Evolutionary conservation across 352 stramenopile genomes (phyloP), one percentile per base, ranked within the genome.

Genomic region (Pythium angustatum): DNA sequence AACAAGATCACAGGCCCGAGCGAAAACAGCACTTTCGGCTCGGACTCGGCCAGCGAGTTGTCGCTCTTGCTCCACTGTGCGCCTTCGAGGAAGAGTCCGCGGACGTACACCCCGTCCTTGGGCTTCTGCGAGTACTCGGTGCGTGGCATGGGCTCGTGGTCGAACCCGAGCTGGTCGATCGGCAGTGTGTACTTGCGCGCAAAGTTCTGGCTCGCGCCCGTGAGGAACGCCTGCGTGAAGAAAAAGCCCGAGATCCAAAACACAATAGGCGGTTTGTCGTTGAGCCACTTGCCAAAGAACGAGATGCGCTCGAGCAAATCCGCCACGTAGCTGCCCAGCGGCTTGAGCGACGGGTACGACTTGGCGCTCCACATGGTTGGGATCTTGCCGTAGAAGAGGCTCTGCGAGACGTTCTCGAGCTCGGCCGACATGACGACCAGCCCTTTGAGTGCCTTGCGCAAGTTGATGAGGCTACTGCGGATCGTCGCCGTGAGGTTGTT

Each of bases 221-320:
- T 98, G 45, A 98, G 74, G 72, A 98, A 98, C 15, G 94, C 93
- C 75, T 98, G 90, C 4, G 95, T 96, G 77, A 98, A 98, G 75
- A 98, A 98, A 70, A 98, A 98, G 1, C 94, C 93, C 21, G 83
- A 96, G 57, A 98, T 85, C 95, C 94, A 98, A 71, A 96, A 98
- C 9, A 97, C 83, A 10, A 81, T 72, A 5, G 93, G 94, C 14
- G 91, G 79, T 21, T 88, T 91, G 53, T 93, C 78, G 28, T 97
- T 69, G 9, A 98, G 69, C 95, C 95, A 98, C 48, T 86, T 83
- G 63, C 77, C 78, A 52, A 98, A 96, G 58, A 98, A 98, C 7
- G 74, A 53, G 48, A 98, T 89, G 17, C 95, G 87, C 57, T 96
- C 88, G 44, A 98, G 69, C 28, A 98, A 68, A 52, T 98, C 95